phyloP scores from a whole-genome alignment of 139 green algal genomes.

The Tetradesmus obliquus region DNA sequence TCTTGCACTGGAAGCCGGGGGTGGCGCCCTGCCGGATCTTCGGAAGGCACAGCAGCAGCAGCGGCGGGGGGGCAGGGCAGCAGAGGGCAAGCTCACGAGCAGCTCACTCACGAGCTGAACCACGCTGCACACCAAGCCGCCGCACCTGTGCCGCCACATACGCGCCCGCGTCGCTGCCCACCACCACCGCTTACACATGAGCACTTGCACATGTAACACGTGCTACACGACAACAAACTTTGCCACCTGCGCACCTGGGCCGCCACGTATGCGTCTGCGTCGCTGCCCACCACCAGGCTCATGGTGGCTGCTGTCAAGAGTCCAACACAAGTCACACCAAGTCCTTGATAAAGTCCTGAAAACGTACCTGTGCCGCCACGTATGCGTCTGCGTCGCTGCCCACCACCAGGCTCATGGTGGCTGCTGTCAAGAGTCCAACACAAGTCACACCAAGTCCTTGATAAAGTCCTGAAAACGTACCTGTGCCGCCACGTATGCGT shows the following conservation, averaged over 20 bases:
- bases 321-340: no score
- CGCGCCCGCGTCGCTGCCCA: slow-evolving; percentile 50
- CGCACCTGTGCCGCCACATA: slow-evolving; percentile 7
- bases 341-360: no score
- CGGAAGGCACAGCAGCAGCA: not conserved
- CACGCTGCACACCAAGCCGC: no score
- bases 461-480: not conserved
- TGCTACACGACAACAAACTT: no score
- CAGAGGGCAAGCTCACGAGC: slow-evolving; percentile 51
- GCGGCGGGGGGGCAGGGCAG: not conserved
- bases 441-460: no score
- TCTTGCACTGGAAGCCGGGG: slow-evolving; percentile 99
- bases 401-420: slow-evolving; percentile 80
- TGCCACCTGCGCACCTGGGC: not conserved
- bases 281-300: slow-evolving; percentile 74
- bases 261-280: slow-evolving; percentile 21
- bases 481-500: slow-evolving; percentile 3
- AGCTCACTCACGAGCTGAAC: no score
- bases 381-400: slow-evolving; percentile 37
- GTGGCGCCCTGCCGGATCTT: slow-evolving; percentile 64
- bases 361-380: not conserved
- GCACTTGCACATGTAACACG: no score
- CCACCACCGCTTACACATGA: slow-evolving; percentile 56
- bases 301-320: slow-evolving; percentile 51
- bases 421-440: no score